Percentiles rank a stretch among this genome's conserved stretches.
phyloP scores from a whole-genome alignment of 495 filamentous ascomycete genomes.

The Annulohypoxylon moriforme region DNA sequence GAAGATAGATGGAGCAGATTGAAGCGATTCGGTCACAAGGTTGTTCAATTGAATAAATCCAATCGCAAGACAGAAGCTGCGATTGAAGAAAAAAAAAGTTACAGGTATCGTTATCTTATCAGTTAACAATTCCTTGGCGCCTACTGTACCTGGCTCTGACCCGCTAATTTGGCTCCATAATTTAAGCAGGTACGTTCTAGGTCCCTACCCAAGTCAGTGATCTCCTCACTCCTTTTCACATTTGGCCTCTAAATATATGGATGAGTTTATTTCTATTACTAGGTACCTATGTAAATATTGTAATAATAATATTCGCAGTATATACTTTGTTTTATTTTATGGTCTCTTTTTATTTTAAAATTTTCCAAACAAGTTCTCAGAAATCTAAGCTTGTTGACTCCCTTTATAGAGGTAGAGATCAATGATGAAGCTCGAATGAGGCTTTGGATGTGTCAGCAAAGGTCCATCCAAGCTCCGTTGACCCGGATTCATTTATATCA shows the following conservation, averaged over 20 bases:
- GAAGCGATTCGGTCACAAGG: neutral
- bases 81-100: slow-evolving; percentile 19
- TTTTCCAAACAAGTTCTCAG: too few species aligned
- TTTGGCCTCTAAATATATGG: neutral
- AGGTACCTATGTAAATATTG: too few species aligned
- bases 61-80: slow-evolving; percentile 3
- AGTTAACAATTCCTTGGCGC: neutral
- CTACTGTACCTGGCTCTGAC: neutral
- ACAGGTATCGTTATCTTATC: slow-evolving; percentile 15
- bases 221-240: neutral
- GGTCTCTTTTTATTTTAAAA: too few species aligned
- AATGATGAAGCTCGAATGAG: too few species aligned
- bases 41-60: neutral
- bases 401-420: too few species aligned
- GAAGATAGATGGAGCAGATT: neutral
- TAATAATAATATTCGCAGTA: too few species aligned
- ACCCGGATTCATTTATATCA: too few species aligned
- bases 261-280: neutral
- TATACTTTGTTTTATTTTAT: too few species aligned
- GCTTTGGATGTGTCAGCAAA: too few species aligned
- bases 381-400: too few species aligned
- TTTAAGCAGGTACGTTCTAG: neutral
- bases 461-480: too few species aligned
- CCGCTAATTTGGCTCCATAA: neutral
- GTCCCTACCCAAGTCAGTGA: neutral